Base-by-base conservation (phyloP, 306 rosid genomes). In the Castanea crenata region DNA sequence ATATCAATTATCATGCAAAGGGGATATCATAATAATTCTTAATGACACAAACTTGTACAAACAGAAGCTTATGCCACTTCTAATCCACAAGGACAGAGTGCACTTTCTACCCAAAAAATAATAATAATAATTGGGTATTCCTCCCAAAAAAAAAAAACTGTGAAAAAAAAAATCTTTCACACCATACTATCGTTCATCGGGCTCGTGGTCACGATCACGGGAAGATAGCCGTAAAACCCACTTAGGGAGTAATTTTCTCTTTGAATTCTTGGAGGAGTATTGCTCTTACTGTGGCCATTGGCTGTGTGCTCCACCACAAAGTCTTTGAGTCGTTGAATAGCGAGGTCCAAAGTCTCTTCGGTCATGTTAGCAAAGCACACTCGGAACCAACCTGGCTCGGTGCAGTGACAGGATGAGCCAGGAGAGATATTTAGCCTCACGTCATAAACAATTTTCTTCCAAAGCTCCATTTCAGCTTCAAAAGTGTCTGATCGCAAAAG, bases 321-420 rank as follows among this genome's bases (percentile, higher is more conserved):
- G 55, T 74, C 69, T 80, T 79, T 89, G 59, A 91, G 55, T 0
- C 98, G 78, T 68, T 85, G 88, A 90, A 93, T 77, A 69, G 97
- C 97, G 21, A 91, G 64, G 73, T 93, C 75, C 3, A 91, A 69
- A 4, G 97, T 90, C 0, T 84, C 83, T 23, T 87, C 87, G 1
- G 97, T 84, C 97, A 93, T 87, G 87, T 93, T 91, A 20, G 98
- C 97, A 20, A 89, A 93, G 61, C 98, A 93, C 2, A 93, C 84
- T 4, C 98, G 84, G 63, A 93, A 93, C 98, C 98, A 93, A 0
- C 98, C 98, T 1, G 98, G 97, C 75, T 93, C 97, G 1, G 83
- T 29, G 80, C 98, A 93, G 80, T 93, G 98, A 81, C 93, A 93
- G 0, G 98, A 93, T 0, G 91, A 86, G 0, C 98, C 98, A 0